Evolutionary conservation across 2,329 filamentous ascomycete species (phyloP).

Genomic region (Chrysoporthe deuterocubensis): DNA sequence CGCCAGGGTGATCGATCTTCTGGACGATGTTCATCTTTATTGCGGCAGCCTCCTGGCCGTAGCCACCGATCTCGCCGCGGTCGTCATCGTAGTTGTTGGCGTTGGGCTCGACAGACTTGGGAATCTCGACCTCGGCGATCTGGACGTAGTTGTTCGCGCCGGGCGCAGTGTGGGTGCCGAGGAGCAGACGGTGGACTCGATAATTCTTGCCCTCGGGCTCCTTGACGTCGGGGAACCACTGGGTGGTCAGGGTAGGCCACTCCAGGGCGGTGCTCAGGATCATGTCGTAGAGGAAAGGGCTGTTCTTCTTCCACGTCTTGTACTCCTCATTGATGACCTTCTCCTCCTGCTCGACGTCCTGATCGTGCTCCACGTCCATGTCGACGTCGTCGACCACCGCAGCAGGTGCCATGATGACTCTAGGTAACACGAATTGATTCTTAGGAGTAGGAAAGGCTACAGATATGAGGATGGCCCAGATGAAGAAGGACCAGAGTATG

Average conservation of each 20-base stretch:
- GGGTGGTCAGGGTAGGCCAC: slow-evolving; percentile 95
- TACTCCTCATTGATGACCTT: slow-evolving; percentile 98
- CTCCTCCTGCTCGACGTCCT: slow-evolving; percentile 70
- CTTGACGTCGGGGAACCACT: slow-evolving; percentile 97
- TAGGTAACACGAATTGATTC: background rate
- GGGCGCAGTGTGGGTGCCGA: slow-evolving; percentile 93
- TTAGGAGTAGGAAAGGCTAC: background rate
- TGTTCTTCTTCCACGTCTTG: slow-evolving; percentile 99
- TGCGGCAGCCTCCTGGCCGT: slow-evolving; percentile 75
- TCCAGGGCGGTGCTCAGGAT: slow-evolving; percentile 92
- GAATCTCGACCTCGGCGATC: slow-evolving; percentile 91
- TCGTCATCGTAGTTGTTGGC: slow-evolving; percentile 89
- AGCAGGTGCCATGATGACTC: slow-evolving; percentile 49
- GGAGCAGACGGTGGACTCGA: slow-evolving; percentile 83
- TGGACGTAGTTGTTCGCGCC: slow-evolving; percentile 88
- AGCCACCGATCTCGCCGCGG: slow-evolving; percentile 89
- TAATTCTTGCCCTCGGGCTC: slow-evolving; percentile 85
- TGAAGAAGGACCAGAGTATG: background rate
- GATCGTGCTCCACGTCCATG: slow-evolving; percentile 62
- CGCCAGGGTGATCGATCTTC: slow-evolving; percentile 93
- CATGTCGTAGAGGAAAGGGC: slow-evolving; percentile 97
- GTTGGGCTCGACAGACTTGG: slow-evolving; percentile 75
- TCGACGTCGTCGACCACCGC: slow-evolving; percentile 56
- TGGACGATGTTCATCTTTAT: slow-evolving; percentile 93
- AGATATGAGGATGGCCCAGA: background rate